Evolutionary conservation across 805 yeast species (phyloP).

Genomic region (Huiozyma sinensis): DNA sequence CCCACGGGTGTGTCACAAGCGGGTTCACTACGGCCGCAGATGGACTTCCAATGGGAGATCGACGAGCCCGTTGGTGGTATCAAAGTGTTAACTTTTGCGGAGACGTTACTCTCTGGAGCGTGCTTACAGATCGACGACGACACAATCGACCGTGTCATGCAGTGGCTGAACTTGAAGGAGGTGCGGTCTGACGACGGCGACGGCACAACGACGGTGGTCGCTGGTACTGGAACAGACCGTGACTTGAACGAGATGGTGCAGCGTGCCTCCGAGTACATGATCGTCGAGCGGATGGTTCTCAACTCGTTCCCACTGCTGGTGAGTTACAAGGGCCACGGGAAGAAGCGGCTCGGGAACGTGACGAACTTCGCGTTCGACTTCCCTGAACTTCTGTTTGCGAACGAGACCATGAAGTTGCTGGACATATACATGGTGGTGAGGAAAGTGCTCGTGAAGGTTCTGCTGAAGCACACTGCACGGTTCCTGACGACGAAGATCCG

Average conservation of each 20-base stretch:
- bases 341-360: conserved; percentile 61
- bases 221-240: conserved; percentile 1
- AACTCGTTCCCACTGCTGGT: conserved; percentile 46
- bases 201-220: conserved; percentile 3
- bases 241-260: conserved; percentile 51
- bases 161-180: conserved; percentile 37
- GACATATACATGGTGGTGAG: conserved; percentile 57
- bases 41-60: conserved; percentile 62
- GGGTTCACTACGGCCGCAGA: conserved; percentile 19
- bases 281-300: conserved; percentile 49
- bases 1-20: not conserved
- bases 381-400: conserved; percentile 48
- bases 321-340: conserved; percentile 69
- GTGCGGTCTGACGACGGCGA: not conserved
- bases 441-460: conserved; percentile 48
- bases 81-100: conserved; percentile 58
- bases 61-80: conserved; percentile 85
- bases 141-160: conserved; percentile 51
- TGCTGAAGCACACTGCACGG: conserved; percentile 61
- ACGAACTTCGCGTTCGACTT: conserved; percentile 57
- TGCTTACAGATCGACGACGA: conserved; percentile 62
- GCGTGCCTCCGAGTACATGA: conserved; percentile 64
- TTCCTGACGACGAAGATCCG: conserved; percentile 65
- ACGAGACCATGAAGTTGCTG: conserved; percentile 60
- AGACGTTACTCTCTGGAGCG: conserved; percentile 52